Evolutionary conservation across 2,329 filamentous ascomycete species (phyloP).

Genomic region (Huntiella decipiens): DNA sequence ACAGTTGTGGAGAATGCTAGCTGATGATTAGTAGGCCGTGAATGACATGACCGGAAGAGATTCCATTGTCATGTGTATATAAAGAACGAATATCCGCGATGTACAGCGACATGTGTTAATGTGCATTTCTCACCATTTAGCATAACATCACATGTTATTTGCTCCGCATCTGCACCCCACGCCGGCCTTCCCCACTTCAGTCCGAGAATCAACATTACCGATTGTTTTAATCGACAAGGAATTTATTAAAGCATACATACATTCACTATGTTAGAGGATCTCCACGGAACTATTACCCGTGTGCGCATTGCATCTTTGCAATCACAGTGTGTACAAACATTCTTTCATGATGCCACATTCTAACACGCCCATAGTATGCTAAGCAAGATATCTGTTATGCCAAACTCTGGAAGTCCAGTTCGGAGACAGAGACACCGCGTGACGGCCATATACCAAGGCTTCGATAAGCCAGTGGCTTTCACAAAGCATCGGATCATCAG

Average conservation of each 20-base stretch:
- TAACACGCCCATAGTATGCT: conserved; percentile 1
- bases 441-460: conserved; percentile 13
- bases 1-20: too few relatives aligned
- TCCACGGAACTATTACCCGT: conserved; percentile 25
- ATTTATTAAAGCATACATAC: background rate
- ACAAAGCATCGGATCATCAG: conserved; percentile 16
- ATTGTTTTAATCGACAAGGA: too few relatives aligned
- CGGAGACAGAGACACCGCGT: conserved; percentile 16
- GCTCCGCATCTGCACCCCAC: too few relatives aligned
- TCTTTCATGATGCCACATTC: background rate
- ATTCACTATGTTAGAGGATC: conserved; percentile 20
- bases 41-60: too few relatives aligned
- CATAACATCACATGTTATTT: too few relatives aligned
- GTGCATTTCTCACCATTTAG: too few relatives aligned
- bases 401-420: background rate
- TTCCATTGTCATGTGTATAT: too few relatives aligned
- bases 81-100: too few relatives aligned
- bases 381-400: background rate
- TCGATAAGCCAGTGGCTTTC: conserved; percentile 16
- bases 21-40: too few relatives aligned
- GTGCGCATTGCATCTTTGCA: conserved; percentile 30
- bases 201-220: background rate
- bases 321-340: conserved; percentile 22
- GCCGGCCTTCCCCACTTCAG: background rate
- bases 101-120: too few relatives aligned